Base-by-base conservation (phyloP, 1,284 basidiomycete genomes). In the Austroboletus niveus region DNA sequence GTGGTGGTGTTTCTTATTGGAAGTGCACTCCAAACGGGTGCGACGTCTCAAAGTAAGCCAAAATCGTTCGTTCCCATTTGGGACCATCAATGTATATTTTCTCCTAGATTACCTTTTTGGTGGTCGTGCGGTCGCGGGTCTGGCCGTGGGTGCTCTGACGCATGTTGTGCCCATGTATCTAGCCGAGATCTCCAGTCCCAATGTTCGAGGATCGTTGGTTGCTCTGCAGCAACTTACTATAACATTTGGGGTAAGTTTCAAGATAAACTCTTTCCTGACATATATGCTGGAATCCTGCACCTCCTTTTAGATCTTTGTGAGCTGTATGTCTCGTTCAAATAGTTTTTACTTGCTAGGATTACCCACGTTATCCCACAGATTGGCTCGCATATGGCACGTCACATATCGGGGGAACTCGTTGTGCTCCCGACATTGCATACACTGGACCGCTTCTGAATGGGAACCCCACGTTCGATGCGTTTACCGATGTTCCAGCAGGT, bases 161-260 rank as follows among this genome's bases (percentile, higher is more conserved):
- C 68, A 70, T 15, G 69, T 69, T 36, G 54, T 70, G 12, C 69
- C 69, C 17, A 69, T 71, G 68, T 69, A 69, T 35, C 39, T 69
- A 44, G 67, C 69, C 36, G 67, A 69, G 48, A 65, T 71, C 24
- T 71, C 69, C 4, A 69, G 62, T 35, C 60, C 64, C 24, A 69
- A 70, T n/a, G 53, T 71, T 34, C 69, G 69, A 30, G 69, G 69
- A 44, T 68, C 69, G 8, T 45, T 71, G 38, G 66, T 68, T 36
- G 51, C 69, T 10, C 43, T 69, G 30, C 64, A 68, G 43, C 69
- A 68, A 40, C 56, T 71, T n/a, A 45, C 68, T 20, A 68, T 69
- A 5, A 70, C 66, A 31, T 38, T 69, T n/a, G 69, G 69, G 39
- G 69, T 72, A 49, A 50, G 60, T 57, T 29, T 32, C n/a, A 40